phyloP scores from a whole-genome alignment of 1,284 basidiomycete species.

The Moesziomyces antarcticus region DNA sequence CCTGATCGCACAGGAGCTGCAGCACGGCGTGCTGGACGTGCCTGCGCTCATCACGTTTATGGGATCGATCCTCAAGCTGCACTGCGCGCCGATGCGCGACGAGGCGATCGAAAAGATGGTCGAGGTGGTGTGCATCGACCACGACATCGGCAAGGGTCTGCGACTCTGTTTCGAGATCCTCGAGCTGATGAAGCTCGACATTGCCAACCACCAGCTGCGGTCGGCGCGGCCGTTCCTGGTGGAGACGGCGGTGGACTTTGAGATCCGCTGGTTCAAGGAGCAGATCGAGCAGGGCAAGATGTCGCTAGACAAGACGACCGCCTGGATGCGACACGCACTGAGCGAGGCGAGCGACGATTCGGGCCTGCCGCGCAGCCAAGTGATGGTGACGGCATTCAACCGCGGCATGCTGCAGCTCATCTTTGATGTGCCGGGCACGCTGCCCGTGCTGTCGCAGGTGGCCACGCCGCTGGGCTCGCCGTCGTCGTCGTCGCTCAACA shows the following conservation, averaged over 20 bases:
- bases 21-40: slow-evolving; percentile 81
- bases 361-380: slow-evolving; percentile 49
- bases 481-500: slow-evolving; percentile 52
- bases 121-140: slow-evolving; percentile 40
- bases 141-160: slow-evolving; percentile 77
- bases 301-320: slow-evolving; percentile 73
- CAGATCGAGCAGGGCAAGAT: slow-evolving; percentile 71
- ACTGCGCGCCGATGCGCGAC: slow-evolving; percentile 93
- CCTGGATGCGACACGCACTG: slow-evolving; percentile 74
- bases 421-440: slow-evolving; percentile 73
- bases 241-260: slow-evolving; percentile 82
- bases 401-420: slow-evolving; percentile 78
- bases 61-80: slow-evolving; percentile 83
- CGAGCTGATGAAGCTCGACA: slow-evolving; percentile 95
- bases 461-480: slow-evolving; percentile 67
- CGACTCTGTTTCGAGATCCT: slow-evolving; percentile 88
- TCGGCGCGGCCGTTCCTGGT: slow-evolving; percentile 85
- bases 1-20: slow-evolving; percentile 83
- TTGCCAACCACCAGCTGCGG: slow-evolving; percentile 93
- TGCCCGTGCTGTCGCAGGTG: slow-evolving; percentile 56
- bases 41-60: slow-evolving; percentile 82
- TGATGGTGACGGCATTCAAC: slow-evolving; percentile 72
- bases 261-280: slow-evolving; percentile 80
- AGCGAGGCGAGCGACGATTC: neutral
- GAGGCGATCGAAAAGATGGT: slow-evolving; percentile 85